These are phyloP conservation scores for Carex myosuroides DNA, from an alignment of 176 grass and related monocot genomes.

Conservation along the genomic window DNA sequence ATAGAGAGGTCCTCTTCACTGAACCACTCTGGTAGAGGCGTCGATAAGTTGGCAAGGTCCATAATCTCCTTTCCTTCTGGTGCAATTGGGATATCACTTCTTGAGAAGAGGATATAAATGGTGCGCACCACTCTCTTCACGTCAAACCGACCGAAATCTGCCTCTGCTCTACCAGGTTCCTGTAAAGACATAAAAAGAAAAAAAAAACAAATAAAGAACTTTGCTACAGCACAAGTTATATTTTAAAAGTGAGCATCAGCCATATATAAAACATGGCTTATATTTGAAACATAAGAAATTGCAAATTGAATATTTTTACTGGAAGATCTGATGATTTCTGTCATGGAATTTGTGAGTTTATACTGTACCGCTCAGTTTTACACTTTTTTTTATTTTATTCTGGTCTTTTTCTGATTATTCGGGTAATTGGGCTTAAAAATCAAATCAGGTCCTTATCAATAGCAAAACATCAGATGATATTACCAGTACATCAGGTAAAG, in stretches of 20 bases:
- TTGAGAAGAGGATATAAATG: slow-evolving; percentile 63
- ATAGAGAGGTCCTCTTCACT: slow-evolving; percentile 38
- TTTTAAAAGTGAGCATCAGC: no score
- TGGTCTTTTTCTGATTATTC: neutral
- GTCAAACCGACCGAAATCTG: slow-evolving; percentile 54
- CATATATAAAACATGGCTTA: no score
- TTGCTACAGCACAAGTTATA: no score
- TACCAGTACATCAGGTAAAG: neutral
- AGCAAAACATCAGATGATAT: neutral
- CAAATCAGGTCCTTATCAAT: neutral
- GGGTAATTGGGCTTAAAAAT: neutral
- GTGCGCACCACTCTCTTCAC: slow-evolving; percentile 45
- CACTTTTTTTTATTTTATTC: neutral
- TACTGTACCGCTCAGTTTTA: neutral
- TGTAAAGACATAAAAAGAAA: neutral
- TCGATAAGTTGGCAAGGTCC: slow-evolving; percentile 43
- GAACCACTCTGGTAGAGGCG: slow-evolving; percentile 51
- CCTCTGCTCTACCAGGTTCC: slow-evolving; percentile 56
- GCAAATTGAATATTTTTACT: neutral
- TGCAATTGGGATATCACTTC: slow-evolving; percentile 52
- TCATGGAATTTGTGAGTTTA: neutral
- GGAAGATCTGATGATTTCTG: neutral
- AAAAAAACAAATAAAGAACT: neutral
- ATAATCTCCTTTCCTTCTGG: slow-evolving; percentile 28
- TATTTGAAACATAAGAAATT: neutral